Evolutionary conservation across 768 basidiomycete genomes (phyloP).

Genomic region (Astraeus odoratus): DNA sequence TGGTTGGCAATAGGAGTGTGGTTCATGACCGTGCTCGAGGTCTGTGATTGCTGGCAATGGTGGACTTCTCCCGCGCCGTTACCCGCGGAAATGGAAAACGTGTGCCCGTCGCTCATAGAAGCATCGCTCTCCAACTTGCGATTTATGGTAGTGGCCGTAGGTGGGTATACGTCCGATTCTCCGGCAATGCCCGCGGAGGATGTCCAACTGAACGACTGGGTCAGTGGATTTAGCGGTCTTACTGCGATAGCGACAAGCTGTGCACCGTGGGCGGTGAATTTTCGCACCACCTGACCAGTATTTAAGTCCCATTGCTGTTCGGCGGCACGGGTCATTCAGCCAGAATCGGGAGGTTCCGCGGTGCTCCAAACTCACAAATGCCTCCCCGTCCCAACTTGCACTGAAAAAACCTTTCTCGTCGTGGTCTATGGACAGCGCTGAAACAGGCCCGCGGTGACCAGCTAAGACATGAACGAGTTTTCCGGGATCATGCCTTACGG

Average conservation of each 20-base stretch:
- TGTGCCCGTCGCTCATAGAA: constrained; percentile 19
- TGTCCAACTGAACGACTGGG: constrained; percentile 22
- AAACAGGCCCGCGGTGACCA: constrained; percentile 77
- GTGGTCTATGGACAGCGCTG: constrained; percentile 72
- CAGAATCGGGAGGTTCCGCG: background rate
- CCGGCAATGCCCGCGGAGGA: constrained; percentile 20
- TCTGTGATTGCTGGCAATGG: constrained; percentile 9
- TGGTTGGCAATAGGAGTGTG: constrained; percentile 20
- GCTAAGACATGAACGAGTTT: constrained; percentile 54
- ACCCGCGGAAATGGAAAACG: constrained; percentile 10
- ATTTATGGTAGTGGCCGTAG: constrained; percentile 4
- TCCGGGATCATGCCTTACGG: constrained; percentile 89
- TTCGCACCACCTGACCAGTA: constrained; percentile 71
- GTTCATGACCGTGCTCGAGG: constrained; percentile 14
- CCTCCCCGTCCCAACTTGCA: constrained; percentile 92
- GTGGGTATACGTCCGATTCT: constrained; percentile 15
- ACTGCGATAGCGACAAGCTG: constrained; percentile 80
- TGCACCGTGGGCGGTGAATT: constrained; percentile 74
- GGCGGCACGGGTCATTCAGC: constrained; percentile 6
- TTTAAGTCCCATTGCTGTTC: constrained; percentile 96
- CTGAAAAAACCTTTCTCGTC: constrained; percentile 85
- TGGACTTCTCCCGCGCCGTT: constrained; percentile 8
- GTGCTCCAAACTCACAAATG: constrained; percentile 51
- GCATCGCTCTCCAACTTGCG: constrained; percentile 10
- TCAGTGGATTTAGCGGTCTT: constrained; percentile 49